A percentile compares a stretch with the other conserved stretches of the same genome.
Evolutionary conservation across 2,329 filamentous ascomycete species (phyloP).

Genomic region (Monosporascus sp.): DNA sequence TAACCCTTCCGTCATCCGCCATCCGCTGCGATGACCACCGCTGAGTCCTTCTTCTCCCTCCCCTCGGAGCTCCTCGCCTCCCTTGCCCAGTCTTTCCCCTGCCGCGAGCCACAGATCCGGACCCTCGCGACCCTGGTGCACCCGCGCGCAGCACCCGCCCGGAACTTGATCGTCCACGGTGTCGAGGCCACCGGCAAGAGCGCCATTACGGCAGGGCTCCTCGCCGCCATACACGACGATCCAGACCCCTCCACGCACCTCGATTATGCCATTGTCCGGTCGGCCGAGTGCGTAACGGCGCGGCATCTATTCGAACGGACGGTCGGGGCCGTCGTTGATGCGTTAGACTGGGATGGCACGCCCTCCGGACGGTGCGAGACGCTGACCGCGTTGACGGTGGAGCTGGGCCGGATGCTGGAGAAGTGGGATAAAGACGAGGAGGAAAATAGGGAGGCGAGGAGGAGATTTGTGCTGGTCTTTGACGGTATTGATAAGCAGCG

Average conservation of each 20-base stretch:
- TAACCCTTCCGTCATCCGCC: background rate
- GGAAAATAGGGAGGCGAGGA: constrained; percentile 19
- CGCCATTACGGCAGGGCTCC: constrained; percentile 58
- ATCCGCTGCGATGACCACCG: constrained; percentile 9
- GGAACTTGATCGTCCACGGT: constrained; percentile 76
- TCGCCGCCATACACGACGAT: constrained; percentile 39
- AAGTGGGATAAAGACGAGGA: background rate
- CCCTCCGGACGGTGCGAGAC: constrained; percentile 68
- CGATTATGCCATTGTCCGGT: constrained; percentile 59
- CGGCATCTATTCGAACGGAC: constrained; percentile 73
- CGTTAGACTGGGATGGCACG: constrained; percentile 40
- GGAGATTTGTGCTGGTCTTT: constrained; percentile 75
- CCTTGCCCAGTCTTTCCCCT: constrained; percentile 46
- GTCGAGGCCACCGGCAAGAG: constrained; percentile 85
- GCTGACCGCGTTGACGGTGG: constrained; percentile 68
- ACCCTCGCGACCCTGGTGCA: constrained; percentile 53
- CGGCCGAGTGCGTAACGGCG: constrained; percentile 70
- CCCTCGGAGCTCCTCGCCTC: constrained; percentile 46
- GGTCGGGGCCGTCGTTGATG: constrained; percentile 51
- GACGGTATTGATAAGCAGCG: constrained; percentile 83
- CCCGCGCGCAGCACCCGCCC: constrained; percentile 62
- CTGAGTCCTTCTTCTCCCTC: constrained; percentile 41
- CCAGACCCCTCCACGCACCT: constrained; percentile 43
- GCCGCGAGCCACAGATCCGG: constrained; percentile 54
- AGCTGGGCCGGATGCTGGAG: constrained; percentile 61